Evolutionary conservation across 805 yeast species (phyloP), one percentile per base, ranked within the genome.

Genomic region (Wickerhamomyces hampshirensis): DNA sequence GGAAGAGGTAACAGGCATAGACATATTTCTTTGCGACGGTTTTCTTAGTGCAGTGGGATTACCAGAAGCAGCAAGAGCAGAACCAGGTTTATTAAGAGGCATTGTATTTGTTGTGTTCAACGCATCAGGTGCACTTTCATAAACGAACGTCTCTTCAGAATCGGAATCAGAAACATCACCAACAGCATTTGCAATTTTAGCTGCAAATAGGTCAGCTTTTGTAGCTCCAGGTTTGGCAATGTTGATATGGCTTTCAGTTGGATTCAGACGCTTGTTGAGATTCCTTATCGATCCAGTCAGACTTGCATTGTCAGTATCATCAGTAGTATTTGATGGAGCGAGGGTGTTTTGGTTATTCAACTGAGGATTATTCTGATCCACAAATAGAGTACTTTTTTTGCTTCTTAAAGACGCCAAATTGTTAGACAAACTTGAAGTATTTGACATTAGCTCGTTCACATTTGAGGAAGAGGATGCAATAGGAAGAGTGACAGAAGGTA

Each of bases 121-220:
- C 5, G 47, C 53, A 43, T 52, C 56, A 10, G 55, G 55, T 0
- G 55, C 55, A 37, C 57, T 53, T 51, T 89, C 97, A 58, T 91
- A 91, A n/a, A 91, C 96, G 68, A 93, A 91, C 2, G 95, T 87
- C 58, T 93, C 98, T 48, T 89, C 96, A 18, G 88, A 78, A 56
- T 89, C 97, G 23, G 89, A 80, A 28, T 84, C 77, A 42, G 84
- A 86, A 30, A 77, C 89, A 49, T 87, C 96, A 44, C 84, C 95
- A 4, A 91, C 94, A 1, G 98, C 98, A 38, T 87, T 81, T 7
- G 96, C 98, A 42, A 93, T 68, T 49, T 83, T 84, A 0, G 98
- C 97, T 8, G 97, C 98, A 59, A 93, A 93, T 42, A 87, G 77
- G 53, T 89, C 98, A 0, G 96, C 93, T 53, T 88, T 74, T 6